A percentile compares a stretch with the other conserved stretches of the same genome.
Evolutionary conservation across 2,329 filamentous ascomycete genomes (phyloP).

Genomic region (Cercospora zeina): DNA sequence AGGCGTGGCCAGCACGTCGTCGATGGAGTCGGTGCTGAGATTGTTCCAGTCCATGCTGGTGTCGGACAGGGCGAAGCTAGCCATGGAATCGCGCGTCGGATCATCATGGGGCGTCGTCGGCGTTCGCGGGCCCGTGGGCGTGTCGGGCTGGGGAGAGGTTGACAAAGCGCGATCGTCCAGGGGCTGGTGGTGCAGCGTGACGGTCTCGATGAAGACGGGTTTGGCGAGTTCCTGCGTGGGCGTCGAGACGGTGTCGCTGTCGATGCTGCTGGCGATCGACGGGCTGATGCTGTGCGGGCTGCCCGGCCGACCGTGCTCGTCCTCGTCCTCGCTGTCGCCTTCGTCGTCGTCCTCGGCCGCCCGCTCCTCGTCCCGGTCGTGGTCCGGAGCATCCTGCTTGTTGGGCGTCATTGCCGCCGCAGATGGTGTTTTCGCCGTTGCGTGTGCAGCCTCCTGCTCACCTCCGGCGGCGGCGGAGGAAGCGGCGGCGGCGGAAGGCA

Average conservation of each 20-base stretch:
- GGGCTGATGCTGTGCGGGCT: slow-evolving; percentile 4
- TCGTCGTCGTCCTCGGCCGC: neutral
- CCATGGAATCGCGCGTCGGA: slow-evolving; percentile 35
- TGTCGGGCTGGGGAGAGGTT: slow-evolving; percentile 24
- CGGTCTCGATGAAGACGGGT: slow-evolving; percentile 29
- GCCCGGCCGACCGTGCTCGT: slow-evolving; percentile 5
- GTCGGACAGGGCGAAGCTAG: slow-evolving; percentile 37
- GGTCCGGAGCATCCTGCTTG: neutral
- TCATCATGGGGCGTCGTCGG: slow-evolving; percentile 27
- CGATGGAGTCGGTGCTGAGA: slow-evolving; percentile 35
- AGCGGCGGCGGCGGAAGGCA: neutral
- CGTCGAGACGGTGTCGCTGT: slow-evolving; percentile 20
- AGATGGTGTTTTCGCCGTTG: neutral
- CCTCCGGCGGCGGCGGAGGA: neutral
- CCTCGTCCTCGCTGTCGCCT: neutral
- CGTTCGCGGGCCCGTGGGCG: slow-evolving; percentile 24
- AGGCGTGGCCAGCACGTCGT: slow-evolving; percentile 38
- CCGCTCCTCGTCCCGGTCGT: neutral
- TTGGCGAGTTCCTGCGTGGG: slow-evolving; percentile 23
- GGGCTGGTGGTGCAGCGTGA: slow-evolving; percentile 28
- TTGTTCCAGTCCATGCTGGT: slow-evolving; percentile 39
- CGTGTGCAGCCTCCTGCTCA: neutral
- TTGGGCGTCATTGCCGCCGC: neutral
- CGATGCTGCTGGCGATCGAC: slow-evolving; percentile 14
- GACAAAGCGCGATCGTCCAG: slow-evolving; percentile 21